Conservation (phyloP, 139 green algal species). For the Closterium sp. region DNA sequence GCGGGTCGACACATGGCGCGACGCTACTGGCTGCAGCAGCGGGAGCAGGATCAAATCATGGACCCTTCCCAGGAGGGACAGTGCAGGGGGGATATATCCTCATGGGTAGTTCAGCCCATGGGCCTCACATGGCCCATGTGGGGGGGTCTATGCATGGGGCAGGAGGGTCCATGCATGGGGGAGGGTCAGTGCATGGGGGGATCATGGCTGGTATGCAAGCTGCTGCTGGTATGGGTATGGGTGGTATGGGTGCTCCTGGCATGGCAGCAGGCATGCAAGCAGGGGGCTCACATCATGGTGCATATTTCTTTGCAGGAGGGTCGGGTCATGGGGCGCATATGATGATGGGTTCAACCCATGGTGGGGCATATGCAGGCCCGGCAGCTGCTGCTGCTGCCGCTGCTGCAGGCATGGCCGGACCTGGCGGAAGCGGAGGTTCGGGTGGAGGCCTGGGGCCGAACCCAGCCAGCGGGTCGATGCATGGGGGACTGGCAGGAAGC, state of each 20-base stretch:
- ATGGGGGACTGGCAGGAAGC: neutral
- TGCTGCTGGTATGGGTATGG: neutral
- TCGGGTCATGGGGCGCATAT: neutral
- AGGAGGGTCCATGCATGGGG: neutral
- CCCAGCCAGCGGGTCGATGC: neutral
- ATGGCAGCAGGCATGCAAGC: neutral
- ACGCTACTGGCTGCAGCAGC: neutral
- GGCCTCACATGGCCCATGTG: neutral
- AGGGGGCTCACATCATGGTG: neutral
- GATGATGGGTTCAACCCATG: neutral
- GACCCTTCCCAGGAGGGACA: neutral
- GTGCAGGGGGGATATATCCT: neutral
- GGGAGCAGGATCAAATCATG: neutral
- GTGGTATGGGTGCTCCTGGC: neutral
- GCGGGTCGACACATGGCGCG: neutral
- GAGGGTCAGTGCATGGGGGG: neutral
- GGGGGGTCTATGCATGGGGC: neutral
- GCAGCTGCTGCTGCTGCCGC: conserved; percentile 7
- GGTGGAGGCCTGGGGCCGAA: neutral
- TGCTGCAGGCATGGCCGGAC: neutral
- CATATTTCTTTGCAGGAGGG: neutral
- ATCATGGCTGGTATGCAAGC: neutral
- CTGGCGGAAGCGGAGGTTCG: neutral
- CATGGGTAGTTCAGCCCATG: neutral
- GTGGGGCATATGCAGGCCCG: neutral